Percentiles rank a stretch among this genome's conserved stretches.
These are phyloP conservation scores for Angomonas deanei DNA, from an alignment of 208 protist genomes.

Conservation along the genomic window DNA sequence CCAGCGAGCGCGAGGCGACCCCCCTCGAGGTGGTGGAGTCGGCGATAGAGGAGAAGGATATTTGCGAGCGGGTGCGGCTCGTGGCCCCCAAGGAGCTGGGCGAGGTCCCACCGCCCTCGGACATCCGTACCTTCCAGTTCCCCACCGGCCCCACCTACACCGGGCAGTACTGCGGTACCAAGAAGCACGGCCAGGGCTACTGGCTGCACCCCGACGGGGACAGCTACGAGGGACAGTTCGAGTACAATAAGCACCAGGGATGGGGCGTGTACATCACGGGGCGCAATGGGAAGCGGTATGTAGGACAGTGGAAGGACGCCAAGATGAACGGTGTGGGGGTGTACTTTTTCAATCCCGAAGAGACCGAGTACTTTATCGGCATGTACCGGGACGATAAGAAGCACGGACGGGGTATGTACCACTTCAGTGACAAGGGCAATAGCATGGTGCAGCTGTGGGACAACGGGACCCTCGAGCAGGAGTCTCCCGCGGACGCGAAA, in stretches of 20 bases:
- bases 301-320: constrained; percentile 76
- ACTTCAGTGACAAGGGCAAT: constrained; percentile 68
- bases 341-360: constrained; percentile 86
- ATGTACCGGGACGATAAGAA: constrained; percentile 80
- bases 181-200: constrained; percentile 85
- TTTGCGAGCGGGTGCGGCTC: constrained; percentile 37
- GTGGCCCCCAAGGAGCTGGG: constrained; percentile 66
- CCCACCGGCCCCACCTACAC: constrained; percentile 83
- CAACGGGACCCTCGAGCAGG: constrained; percentile 65
- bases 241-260: constrained; percentile 83
- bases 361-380: constrained; percentile 87
- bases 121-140: constrained; percentile 85
- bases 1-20: constrained; percentile 53
- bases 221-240: constrained; percentile 86
- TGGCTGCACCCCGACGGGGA: constrained; percentile 88
- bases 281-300: constrained; percentile 81
- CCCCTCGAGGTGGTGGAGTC: constrained; percentile 57
- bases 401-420: constrained; percentile 78
- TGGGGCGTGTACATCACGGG: constrained; percentile 89
- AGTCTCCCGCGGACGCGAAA: constrained; percentile 38
- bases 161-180: constrained; percentile 80
- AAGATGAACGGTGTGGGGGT: constrained; percentile 88
- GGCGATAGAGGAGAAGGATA: constrained; percentile 30
- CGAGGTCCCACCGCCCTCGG: constrained; percentile 37
- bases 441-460: constrained; percentile 79